These are phyloP conservation scores for Neofusicoccum cordaticola DNA, from an alignment of 2,329 filamentous ascomycete genomes.

Conservation along the genomic window DNA sequence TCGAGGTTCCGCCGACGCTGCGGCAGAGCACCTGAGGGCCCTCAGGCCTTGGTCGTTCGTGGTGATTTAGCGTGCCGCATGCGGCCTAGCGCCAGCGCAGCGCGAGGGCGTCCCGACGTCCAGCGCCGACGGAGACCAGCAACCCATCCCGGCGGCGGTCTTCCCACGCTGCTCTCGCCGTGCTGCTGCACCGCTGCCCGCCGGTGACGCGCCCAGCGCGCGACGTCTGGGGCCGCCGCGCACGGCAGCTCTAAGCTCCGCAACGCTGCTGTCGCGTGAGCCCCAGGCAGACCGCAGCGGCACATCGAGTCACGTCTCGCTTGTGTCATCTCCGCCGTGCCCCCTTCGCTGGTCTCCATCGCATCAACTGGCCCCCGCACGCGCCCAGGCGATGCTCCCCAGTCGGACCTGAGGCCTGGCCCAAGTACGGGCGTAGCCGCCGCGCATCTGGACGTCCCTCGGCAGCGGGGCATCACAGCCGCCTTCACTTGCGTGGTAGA, in stretches of 20 bases:
- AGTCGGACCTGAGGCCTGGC: not conserved
- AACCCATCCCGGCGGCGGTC: slow-evolving; percentile 3
- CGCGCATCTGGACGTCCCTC: not conserved
- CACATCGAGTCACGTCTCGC: slow-evolving; percentile 1
- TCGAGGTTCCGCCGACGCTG: not conserved
- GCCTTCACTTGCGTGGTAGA: not conserved
- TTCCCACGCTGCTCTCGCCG: not conserved
- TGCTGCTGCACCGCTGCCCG: not conserved
- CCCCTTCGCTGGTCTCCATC: not conserved
- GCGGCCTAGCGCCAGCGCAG: not conserved
- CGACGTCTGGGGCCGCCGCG: not conserved
- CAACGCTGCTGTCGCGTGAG: not conserved
- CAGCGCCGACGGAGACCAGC: slow-evolving; percentile 6
- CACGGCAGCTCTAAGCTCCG: not conserved
- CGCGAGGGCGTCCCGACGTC: not conserved
- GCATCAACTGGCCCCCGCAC: slow-evolving; percentile 3
- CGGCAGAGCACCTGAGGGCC: slow-evolving; percentile 1
- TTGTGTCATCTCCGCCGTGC: slow-evolving; percentile 16
- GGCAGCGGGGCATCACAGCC: not conserved
- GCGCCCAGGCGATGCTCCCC: not conserved
- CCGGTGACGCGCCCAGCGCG: not conserved
- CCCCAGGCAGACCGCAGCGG: not conserved
- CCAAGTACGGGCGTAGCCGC: not conserved
- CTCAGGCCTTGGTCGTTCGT: slow-evolving; percentile 7
- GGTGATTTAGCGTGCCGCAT: slow-evolving; percentile 11